phyloP scores from a whole-genome alignment of 805 yeast genomes.

The Hanseniaspora lindneri region DNA sequence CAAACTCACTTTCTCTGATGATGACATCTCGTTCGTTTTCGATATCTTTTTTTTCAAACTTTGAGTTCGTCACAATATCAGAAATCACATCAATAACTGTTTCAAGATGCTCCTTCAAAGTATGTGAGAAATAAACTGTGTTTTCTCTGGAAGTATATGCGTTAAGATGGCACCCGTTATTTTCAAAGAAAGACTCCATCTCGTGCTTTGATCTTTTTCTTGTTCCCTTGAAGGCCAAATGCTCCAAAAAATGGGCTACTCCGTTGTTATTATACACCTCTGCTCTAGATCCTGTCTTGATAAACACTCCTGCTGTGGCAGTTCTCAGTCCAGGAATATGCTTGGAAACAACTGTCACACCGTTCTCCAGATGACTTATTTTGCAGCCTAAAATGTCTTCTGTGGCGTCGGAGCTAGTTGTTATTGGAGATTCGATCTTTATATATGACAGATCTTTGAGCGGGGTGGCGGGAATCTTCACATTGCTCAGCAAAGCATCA shows the following conservation, averaged over 20 bases:
- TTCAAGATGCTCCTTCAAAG: conserved; percentile 68
- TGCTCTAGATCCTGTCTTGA: conserved; percentile 96
- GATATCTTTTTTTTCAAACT: conserved; percentile 68
- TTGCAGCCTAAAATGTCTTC: conserved; percentile 19
- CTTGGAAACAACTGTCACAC: conserved; percentile 89
- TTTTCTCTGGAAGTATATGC: conserved; percentile 98
- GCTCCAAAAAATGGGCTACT: conserved; percentile 95
- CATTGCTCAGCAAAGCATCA: neutral
- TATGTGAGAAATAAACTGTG: conserved; percentile 91
- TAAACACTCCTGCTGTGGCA: conserved; percentile 97
- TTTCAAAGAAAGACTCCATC: conserved; percentile 86
- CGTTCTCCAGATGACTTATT: conserved; percentile 74
- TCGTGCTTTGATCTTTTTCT: conserved; percentile 62
- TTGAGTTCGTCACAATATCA: conserved; percentile 80
- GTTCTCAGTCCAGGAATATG: conserved; percentile 74
- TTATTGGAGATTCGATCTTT: conserved; percentile 8
- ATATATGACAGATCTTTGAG: conserved; percentile 1
- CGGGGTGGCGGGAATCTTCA: conserved; percentile 2
- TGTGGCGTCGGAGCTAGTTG: neutral
- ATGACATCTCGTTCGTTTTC: conserved; percentile 96
- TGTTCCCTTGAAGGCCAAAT: conserved; percentile 93
- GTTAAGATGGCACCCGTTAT: conserved; percentile 91
- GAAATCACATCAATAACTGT: conserved; percentile 76
- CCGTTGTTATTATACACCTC: conserved; percentile 78
- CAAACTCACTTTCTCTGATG: conserved; percentile 92